Base-by-base conservation (phyloP, 192 early-diverging fungal genomes). In the Backusella westeae region DNA sequence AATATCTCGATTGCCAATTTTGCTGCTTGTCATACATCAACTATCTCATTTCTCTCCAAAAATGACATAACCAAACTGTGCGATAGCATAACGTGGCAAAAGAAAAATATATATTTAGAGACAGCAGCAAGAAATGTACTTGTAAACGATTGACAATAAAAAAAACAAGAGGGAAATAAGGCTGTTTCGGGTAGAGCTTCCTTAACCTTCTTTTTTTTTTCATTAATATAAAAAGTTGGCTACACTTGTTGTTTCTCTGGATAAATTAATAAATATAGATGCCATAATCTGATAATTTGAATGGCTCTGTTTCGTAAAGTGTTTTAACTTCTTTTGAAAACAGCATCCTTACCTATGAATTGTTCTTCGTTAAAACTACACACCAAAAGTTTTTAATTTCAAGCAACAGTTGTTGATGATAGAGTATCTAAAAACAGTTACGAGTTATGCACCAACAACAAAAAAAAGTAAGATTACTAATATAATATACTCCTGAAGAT, bases 1-100 rank as follows among this genome's bases (percentile, higher is more conserved):
- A 63, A 12, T 63, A 29, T 63, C 23, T 63, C 10, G 26, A 63
- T 63, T 63, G 9, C 23, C 56, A 63, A 63, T 26, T 29, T 29
- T 63, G 10, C n/a, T 29, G 23, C 56, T 63, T 63, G 56, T 63
- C 56, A 63, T 29, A 63, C 56, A 63, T 63, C 56, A 63, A 63
- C 23, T 63, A 29, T 63, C 56, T 29, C 26, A 29, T 63, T 29
- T 63, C 56, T 14, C 56, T 63, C 56, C 56, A 63, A 63, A 63
- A 63, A 63, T 63, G 56, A 23, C 56, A 63, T 29, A 12, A 63
- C 21, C 56, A 6, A 63, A 23, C 56, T 63, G 56, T 63, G 12
- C 10, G 23, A 29, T 63, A 63, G 56, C 23, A 63, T 14, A 63
- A 63, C 56, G 56, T 63, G 56, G 56, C 56, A 63, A 29, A 29